Percentiles rank a stretch among this genome's conserved stretches.
Conservation (phyloP, 176 grass and related monocot genomes). For the Aegilops bicornis region DNA sequence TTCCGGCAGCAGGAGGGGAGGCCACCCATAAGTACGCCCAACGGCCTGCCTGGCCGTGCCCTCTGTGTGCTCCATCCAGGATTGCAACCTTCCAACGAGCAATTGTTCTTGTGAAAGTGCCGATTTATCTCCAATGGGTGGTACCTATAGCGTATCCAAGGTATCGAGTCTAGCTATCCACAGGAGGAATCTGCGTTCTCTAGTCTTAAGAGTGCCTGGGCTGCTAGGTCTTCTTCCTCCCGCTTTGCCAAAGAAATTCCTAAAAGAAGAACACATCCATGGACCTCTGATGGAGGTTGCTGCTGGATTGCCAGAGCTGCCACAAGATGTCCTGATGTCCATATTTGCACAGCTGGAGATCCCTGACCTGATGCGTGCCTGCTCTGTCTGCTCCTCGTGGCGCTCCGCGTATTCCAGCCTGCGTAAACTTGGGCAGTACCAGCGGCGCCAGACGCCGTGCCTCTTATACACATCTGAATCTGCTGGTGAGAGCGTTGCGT, state of each 20-base stretch:
- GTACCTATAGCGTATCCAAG: too few species aligned
- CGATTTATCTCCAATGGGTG: not conserved
- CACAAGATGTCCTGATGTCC: not conserved
- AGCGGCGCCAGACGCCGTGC: not conserved
- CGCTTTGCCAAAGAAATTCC: too few species aligned
- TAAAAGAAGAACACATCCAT: too few species aligned
- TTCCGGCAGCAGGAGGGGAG: too few species aligned
- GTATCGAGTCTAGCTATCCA: too few species aligned
- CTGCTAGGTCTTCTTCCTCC: too few species aligned
- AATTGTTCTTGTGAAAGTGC: not conserved
- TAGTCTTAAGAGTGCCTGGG: too few species aligned
- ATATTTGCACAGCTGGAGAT: not conserved
- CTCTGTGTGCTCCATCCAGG: not conserved
- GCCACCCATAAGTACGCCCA: too few species aligned
- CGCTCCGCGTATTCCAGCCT: not conserved
- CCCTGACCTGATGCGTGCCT: too few species aligned
- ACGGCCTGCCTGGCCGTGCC: too few species aligned
- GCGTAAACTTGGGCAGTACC: not conserved
- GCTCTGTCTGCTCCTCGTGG: not conserved
- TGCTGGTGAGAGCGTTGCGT: too few species aligned
- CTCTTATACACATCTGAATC: not conserved
- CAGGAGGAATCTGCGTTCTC: not conserved
- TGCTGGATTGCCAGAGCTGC: not conserved
- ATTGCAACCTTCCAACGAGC: not conserved
- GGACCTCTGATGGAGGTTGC: not conserved